A percentile compares a stretch with the other conserved stretches of the same genome.
phyloP scores from a whole-genome alignment of 371 early-diverging fungal species.

The Blyttiomyces sp. region DNA sequence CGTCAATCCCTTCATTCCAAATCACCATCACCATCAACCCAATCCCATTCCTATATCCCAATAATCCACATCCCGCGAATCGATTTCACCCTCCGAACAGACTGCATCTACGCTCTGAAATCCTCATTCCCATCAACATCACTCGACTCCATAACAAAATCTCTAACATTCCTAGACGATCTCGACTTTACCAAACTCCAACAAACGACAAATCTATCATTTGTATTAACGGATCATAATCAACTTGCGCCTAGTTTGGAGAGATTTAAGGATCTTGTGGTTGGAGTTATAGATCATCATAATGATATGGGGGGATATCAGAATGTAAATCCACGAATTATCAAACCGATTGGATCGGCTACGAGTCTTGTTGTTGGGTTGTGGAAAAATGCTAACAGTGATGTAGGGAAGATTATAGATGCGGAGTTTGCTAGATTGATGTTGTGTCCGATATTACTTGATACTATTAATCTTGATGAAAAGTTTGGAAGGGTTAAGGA shows the following conservation, averaged over 20 bases:
- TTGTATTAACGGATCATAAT: slow-evolving; percentile 65
- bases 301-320: slow-evolving; percentile 54
- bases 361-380: slow-evolving; percentile 48
- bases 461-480: slow-evolving; percentile 62
- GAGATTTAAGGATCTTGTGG: slow-evolving; percentile 35
- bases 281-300: slow-evolving; percentile 73
- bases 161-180: slow-evolving; percentile 26
- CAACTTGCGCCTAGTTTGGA: slow-evolving; percentile 46
- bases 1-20: too few species aligned
- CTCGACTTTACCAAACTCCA: neutral
- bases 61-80: slow-evolving; percentile 55
- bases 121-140: slow-evolving; percentile 12
- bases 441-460: slow-evolving; percentile 66
- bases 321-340: slow-evolving; percentile 41
- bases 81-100: slow-evolving; percentile 67
- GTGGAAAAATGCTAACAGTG: neutral
- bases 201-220: neutral
- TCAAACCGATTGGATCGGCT: slow-evolving; percentile 64
- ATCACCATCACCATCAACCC: slow-evolving; percentile 11
- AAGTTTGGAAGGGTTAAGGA: slow-evolving; percentile 53
- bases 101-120: slow-evolving; percentile 52
- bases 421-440: slow-evolving; percentile 43
- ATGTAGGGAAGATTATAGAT: slow-evolving; percentile 14
- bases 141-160: slow-evolving; percentile 24
- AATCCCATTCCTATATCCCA: slow-evolving; percentile 43